Base-by-base conservation (phyloP, 106 monocot species). In the Alisma plantagoaquatica region DNA sequence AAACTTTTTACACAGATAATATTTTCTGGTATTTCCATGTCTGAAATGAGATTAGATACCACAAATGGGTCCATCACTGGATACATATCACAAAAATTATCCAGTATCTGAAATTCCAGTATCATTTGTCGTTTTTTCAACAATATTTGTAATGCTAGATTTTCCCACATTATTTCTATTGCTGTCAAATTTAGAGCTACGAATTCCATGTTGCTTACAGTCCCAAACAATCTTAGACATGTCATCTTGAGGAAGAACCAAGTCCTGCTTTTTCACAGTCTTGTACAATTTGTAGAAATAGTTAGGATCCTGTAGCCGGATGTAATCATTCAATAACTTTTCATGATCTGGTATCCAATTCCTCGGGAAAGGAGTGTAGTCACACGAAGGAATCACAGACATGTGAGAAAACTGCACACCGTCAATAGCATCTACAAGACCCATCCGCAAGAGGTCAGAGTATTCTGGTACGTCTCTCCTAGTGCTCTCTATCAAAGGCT, bases 361-460 rank as follows among this genome's bases (percentile, higher is more conserved):
- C 56, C 81, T 70, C 26, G 88, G 88, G 33, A 96, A 81, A 31
- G 89, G 96, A 14, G 81, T 78, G 59, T 96, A 89, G 72, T 96
- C 84, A 46, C 96, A 96, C 4, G 88, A 73, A n/a, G 96, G 96
- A 54, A 96, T 85, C 35, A 54, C 30, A 23, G 88, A 78, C 89
- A 96, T 84, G 29, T 69, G 80, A 10, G 96, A 80, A 50, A 89
- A 96, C 61, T 83, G 96, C 23, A 96, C 78, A 22, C 96, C 96
- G 6, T 96, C 89, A 54, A 96, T 96, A 25, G 77, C 68, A 74
- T 96, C 96, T 35, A 89, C 89, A 33, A 89, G 75, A 20, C 96
- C 96, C 81, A 96, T 89, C 58, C 96, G 71, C 60, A 96, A 52
- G 24, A 96, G 81, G 70, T 96, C 96, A 20, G 96, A 84, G 48